These are phyloP conservation scores for Salix purpurea DNA, from an alignment of 345 rosid genomes.

Conservation along the genomic window DNA sequence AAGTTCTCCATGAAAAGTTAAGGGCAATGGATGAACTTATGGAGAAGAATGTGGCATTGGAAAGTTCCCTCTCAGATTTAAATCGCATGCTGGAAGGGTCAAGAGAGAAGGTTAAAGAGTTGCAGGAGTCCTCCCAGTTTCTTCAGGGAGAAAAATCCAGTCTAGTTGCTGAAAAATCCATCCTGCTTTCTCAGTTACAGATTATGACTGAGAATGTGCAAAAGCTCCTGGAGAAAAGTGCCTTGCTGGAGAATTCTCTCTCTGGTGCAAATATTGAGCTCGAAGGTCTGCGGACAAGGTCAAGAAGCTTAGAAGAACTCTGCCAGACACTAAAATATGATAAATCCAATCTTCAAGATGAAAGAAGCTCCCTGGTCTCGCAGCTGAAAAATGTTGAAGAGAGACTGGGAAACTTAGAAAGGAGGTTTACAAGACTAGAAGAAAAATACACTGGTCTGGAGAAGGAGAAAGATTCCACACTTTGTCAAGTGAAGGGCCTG, in stretches of 20 bases:
- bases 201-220: slow-evolving; percentile 46
- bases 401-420: slow-evolving; percentile 59
- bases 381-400: slow-evolving; percentile 32
- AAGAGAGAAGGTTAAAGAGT: slow-evolving; percentile 18
- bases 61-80: slow-evolving; percentile 20
- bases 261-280: slow-evolving; percentile 25
- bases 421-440: slow-evolving; percentile 50
- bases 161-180: slow-evolving; percentile 37
- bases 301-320: slow-evolving; percentile 26
- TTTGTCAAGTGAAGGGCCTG: slow-evolving; percentile 25
- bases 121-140: slow-evolving; percentile 56
- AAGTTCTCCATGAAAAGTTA: slow-evolving; percentile 44
- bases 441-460: slow-evolving; percentile 29
- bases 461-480: slow-evolving; percentile 18
- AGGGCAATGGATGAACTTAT: slow-evolving; percentile 44
- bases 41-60: slow-evolving; percentile 46
- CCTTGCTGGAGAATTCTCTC: slow-evolving; percentile 22
- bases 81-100: slow-evolving; percentile 22
- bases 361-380: slow-evolving; percentile 20
- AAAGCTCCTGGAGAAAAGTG: slow-evolving; percentile 26
- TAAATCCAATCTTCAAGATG: slow-evolving; percentile 17
- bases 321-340: slow-evolving; percentile 27
- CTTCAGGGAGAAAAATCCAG: slow-evolving; percentile 37
- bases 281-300: slow-evolving; percentile 21
- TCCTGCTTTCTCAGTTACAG: slow-evolving; percentile 74